Base-by-base conservation (phyloP, 1,284 basidiomycete species). In the Abortiporus biennis region DNA sequence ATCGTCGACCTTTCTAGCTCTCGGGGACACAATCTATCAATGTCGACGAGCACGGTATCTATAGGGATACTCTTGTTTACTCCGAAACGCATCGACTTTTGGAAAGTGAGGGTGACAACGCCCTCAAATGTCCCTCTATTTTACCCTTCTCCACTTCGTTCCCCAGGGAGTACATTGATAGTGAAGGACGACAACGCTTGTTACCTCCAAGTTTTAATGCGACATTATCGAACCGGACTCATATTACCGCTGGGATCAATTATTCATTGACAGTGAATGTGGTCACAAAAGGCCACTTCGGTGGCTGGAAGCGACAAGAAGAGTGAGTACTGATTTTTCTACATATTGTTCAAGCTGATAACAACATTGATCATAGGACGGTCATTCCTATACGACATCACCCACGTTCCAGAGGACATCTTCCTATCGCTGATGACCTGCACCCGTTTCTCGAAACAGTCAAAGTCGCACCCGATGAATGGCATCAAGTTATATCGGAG, bases 161-260 rank as follows among this genome's bases (percentile, higher is more conserved):
- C 22, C 79, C 80, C 5, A 45, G 65, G 1, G 55, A 53, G 2
- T 82, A 72, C 53, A 51, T 54, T 25, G 64, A 74, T 36, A 56
- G 53, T 5, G 56, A 54, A 20, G 43, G n/a, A n/a, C n/a, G 50
- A 12, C 50, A 50, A 3, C 46, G 52, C 30, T 59, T 67, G 8
- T 58, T 80, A 3, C 81, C 80, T 0, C 80, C 81, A 3, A 68
- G 76, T 1, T 78, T 69, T 54, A 50, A 63, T 9, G 52, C 63
- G 20, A 48, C 56, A 9, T 57, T 58, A 37, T 58, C 63, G 4
- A 57, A 63, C 30, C 44, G 62, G 19, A 57, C 69, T 34, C 61
- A 64, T 56, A 6, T 61, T 4, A 49, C 34, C 16, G 50, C 45
- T 2, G 36, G 53, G 13, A 52, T 46, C 17, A 17, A 24, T 9